phyloP scores from a whole-genome alignment of 2,329 filamentous ascomycete species.

The Nothophaeocryptopus gaeumannii region DNA sequence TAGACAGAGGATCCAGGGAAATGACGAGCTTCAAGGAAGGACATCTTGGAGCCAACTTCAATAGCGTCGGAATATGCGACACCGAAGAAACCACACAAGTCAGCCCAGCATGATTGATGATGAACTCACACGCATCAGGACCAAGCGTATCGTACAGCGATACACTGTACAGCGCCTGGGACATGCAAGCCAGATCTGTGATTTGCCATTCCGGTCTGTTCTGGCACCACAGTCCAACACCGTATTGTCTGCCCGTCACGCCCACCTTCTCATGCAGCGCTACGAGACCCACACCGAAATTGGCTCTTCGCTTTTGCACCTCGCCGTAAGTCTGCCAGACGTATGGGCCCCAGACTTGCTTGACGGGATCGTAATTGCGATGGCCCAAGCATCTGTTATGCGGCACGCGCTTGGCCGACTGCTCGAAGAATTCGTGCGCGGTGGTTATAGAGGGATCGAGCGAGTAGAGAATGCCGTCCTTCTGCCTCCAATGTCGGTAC shows the following conservation, averaged over 20 bases:
- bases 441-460: slow-evolving; percentile 59
- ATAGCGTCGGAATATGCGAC: slow-evolving; percentile 73
- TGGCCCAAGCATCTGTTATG: slow-evolving; percentile 74
- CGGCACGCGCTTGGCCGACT: slow-evolving; percentile 55
- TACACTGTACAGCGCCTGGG: slow-evolving; percentile 83
- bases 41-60: slow-evolving; percentile 74
- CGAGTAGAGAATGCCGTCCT: slow-evolving; percentile 68
- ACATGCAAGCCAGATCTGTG: slow-evolving; percentile 79
- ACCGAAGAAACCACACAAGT: slow-evolving; percentile 74
- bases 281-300: slow-evolving; percentile 80
- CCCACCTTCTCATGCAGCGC: slow-evolving; percentile 74
- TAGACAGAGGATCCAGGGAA: slow-evolving; percentile 77
- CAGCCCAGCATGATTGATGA: slow-evolving; percentile 85
- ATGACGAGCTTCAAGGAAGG: slow-evolving; percentile 84
- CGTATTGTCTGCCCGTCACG: slow-evolving; percentile 64
- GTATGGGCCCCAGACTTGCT: slow-evolving; percentile 72
- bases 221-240: slow-evolving; percentile 80
- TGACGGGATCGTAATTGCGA: slow-evolving; percentile 72
- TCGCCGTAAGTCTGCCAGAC: slow-evolving; percentile 81
- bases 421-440: slow-evolving; percentile 37
- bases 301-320: slow-evolving; percentile 73
- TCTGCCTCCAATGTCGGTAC: slow-evolving; percentile 80
- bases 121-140: slow-evolving; percentile 87
- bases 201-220: slow-evolving; percentile 90
- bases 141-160: slow-evolving; percentile 96